These are phyloP conservation scores for Fusarium longipes DNA, from an alignment of 2,329 filamentous ascomycete genomes.

Conservation along the genomic window DNA sequence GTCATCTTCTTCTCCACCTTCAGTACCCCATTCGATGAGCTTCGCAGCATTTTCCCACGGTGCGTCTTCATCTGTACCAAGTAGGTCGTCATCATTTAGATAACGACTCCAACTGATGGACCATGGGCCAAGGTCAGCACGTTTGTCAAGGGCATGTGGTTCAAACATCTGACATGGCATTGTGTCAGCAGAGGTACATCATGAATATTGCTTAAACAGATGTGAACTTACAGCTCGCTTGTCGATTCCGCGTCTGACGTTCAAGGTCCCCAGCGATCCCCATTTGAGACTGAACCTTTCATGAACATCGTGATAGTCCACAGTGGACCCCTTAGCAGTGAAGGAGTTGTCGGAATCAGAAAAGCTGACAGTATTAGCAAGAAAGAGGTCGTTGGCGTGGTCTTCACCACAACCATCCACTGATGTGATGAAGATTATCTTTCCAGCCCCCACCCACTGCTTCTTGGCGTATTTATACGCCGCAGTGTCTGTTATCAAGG, in stretches of 20 bases:
- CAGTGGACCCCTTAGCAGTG: not conserved
- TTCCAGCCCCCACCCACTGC: not conserved
- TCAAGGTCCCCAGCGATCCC: conserved; percentile 11
- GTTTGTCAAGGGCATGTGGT: conserved; percentile 8
- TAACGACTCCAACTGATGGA: not conserved
- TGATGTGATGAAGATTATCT: conserved; percentile 22
- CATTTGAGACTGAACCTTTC: conserved; percentile 4
- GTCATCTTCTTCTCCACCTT: conserved; percentile 3
- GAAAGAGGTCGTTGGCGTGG: conserved; percentile 18
- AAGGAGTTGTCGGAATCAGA: conserved; percentile 6
- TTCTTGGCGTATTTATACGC: conserved; percentile 22
- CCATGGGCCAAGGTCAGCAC: not conserved
- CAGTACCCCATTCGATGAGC: not conserved
- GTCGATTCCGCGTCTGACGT: conserved; percentile 11
- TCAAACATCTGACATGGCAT: conserved; percentile 1
- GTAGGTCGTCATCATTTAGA: not conserved
- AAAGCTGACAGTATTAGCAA: conserved; percentile 2
- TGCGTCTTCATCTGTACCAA: not conserved
- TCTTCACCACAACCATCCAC: conserved; percentile 20
- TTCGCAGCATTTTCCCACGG: conserved; percentile 16
- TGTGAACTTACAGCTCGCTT: conserved; percentile 21
- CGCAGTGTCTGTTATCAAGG: not conserved
- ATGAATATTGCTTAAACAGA: accelerated
- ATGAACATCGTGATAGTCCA: not conserved
- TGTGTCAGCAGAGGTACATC: no score